phyloP scores from a whole-genome alignment of 805 yeast species.

The Candida easanensis region DNA sequence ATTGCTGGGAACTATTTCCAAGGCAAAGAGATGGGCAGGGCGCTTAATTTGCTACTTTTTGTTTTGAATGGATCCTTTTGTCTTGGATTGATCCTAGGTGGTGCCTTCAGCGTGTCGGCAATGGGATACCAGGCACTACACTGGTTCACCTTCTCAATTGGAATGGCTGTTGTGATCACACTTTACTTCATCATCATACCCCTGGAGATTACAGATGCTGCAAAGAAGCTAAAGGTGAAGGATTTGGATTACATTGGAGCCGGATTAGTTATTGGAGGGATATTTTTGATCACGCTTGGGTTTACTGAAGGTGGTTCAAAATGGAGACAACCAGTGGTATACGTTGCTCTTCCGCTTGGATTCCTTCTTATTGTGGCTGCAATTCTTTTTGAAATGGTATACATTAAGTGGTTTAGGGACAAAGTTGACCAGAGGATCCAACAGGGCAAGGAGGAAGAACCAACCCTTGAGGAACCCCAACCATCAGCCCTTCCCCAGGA shows the following conservation, averaged over 20 bases:
- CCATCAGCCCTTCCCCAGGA: not conserved
- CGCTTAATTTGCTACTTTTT: slow-evolving; percentile 28
- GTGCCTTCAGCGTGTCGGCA: slow-evolving; percentile 37
- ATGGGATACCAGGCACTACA: slow-evolving; percentile 39
- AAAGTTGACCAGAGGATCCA: slow-evolving; percentile 1
- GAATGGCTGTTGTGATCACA: slow-evolving; percentile 15
- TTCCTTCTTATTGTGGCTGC: slow-evolving; percentile 28
- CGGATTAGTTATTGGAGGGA: not conserved
- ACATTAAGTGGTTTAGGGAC: slow-evolving; percentile 18
- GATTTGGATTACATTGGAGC: slow-evolving; percentile 37
- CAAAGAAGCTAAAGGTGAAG: slow-evolving; percentile 17
- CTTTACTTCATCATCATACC: slow-evolving; percentile 31
- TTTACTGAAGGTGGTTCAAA: slow-evolving; percentile 43
- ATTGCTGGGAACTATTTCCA: slow-evolving; percentile 30
- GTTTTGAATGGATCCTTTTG: slow-evolving; percentile 33
- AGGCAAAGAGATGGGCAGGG: slow-evolving; percentile 28
- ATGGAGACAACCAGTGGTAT: slow-evolving; percentile 40
- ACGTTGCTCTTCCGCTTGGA: slow-evolving; percentile 41
- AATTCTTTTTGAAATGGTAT: slow-evolving; percentile 31
- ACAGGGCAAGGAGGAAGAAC: not conserved
- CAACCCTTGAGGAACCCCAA: not conserved
- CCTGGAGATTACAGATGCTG: slow-evolving; percentile 26
- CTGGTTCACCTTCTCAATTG: slow-evolving; percentile 36
- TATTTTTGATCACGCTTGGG: slow-evolving; percentile 38
- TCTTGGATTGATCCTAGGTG: slow-evolving; percentile 39